Percentiles rank a stretch among this genome's conserved stretches.
phyloP scores from a whole-genome alignment of 306 rosid genomes.

The Luffa aegyptiaca region DNA sequence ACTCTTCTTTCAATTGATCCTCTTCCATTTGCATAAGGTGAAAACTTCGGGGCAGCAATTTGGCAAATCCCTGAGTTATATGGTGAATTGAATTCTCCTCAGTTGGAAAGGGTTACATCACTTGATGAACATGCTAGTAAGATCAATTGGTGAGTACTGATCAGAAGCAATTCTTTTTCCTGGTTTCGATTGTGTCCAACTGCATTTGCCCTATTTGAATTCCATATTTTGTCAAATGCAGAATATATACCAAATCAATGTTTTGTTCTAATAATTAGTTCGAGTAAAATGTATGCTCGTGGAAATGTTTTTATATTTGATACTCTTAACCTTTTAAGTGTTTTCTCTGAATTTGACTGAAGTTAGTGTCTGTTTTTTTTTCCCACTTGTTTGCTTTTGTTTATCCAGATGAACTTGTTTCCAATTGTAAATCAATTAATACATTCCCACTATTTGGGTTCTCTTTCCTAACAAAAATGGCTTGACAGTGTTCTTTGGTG shows the following conservation, averaged over 20 bases:
- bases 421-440: not conserved
- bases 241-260: not conserved
- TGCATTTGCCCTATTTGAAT: not conserved
- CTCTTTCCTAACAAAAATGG: not conserved
- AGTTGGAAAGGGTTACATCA: slow-evolving; percentile 66
- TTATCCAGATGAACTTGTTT: not conserved
- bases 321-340: not conserved
- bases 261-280: not conserved
- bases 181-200: not conserved
- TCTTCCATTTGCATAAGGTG: slow-evolving; percentile 51
- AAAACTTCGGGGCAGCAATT: slow-evolving; percentile 75
- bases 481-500: slow-evolving; percentile 83
- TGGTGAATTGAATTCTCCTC: slow-evolving; percentile 91
- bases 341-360: not conserved
- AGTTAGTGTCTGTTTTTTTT: not conserved
- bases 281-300: not conserved
- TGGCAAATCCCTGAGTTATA: slow-evolving; percentile 99
- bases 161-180: not conserved
- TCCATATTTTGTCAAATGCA: not conserved
- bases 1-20: slow-evolving; percentile 2
- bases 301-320: not conserved
- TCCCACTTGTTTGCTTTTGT: not conserved
- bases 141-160: slow-evolving; percentile 72
- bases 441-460: not conserved
- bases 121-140: slow-evolving; percentile 60